Conservation (phyloP, 2,329 filamentous ascomycete species). For the Botrytis cinerea region DNA sequence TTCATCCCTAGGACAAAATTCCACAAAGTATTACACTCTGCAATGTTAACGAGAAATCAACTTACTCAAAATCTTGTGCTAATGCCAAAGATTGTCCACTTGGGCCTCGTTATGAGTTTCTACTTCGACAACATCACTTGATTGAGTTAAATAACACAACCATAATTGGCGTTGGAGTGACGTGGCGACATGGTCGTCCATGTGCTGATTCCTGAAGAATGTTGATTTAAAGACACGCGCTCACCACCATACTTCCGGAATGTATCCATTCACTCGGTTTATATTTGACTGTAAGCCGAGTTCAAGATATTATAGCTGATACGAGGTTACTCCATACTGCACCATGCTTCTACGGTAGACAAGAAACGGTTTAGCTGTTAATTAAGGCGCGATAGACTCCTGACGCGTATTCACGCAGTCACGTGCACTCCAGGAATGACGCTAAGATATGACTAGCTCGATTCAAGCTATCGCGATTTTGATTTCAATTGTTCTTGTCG, state of each 20-base stretch:
- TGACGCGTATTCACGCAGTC: background rate
- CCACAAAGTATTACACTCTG: background rate
- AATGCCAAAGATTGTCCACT: background rate
- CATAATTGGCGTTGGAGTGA: background rate
- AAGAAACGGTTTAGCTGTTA: background rate
- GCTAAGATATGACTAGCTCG: conserved; percentile 20
- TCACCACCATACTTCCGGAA: background rate
- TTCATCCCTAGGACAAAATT: background rate
- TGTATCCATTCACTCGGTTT: background rate
- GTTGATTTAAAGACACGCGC: conserved; percentile 2
- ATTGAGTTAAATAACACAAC: background rate
- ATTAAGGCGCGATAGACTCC: background rate
- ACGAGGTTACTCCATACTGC: background rate
- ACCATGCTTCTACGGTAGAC: background rate
- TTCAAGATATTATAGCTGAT: too few relatives aligned
- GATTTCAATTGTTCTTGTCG: conserved; percentile 14
- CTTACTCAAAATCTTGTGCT: background rate
- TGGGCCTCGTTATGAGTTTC: background rate
- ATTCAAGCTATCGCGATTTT: conserved; percentile 18
- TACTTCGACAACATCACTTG: background rate
- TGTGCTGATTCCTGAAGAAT: conserved; percentile 3
- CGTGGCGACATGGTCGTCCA: background rate
- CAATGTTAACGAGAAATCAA: background rate
- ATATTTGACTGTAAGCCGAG: background rate
- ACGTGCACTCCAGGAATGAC: background rate